These are phyloP conservation scores for Dendrobium officinale DNA, from an alignment of 106 monocot species.

Conservation along the genomic window DNA sequence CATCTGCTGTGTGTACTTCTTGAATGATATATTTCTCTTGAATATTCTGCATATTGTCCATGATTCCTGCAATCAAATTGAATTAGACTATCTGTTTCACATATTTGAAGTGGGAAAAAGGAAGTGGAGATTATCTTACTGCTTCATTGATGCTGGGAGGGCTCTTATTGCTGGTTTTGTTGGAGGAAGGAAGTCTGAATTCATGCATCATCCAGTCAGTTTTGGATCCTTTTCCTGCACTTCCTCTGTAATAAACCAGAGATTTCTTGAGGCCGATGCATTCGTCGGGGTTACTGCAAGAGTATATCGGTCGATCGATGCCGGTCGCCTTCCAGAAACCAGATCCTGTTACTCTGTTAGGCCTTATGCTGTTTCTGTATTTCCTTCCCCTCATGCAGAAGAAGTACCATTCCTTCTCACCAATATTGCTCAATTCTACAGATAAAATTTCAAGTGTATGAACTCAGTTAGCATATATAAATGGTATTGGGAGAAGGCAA, in stretches of 20 bases:
- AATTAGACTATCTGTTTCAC: too few relatives aligned
- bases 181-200: slow-evolving; percentile 56
- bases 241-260: slow-evolving; percentile 79
- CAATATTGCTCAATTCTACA: slow-evolving; percentile 28
- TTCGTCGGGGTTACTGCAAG: slow-evolving; percentile 7
- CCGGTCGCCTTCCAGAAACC: slow-evolving; percentile 97
- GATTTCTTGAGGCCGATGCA: slow-evolving; percentile 93
- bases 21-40: slow-evolving; percentile 41
- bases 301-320: slow-evolving; percentile 64
- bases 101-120: neutral
- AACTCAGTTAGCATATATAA: too few relatives aligned
- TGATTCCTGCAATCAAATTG: slow-evolving; percentile 28
- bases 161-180: neutral
- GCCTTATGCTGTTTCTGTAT: slow-evolving; percentile 81
- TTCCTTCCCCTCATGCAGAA: slow-evolving; percentile 83
- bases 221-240: slow-evolving; percentile 77
- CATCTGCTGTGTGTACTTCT: slow-evolving; percentile 17
- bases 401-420: slow-evolving; percentile 84
- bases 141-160: slow-evolving; percentile 42
- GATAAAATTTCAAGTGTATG: neutral
- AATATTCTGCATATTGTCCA: slow-evolving; percentile 88
- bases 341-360: slow-evolving; percentile 72
- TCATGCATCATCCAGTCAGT: slow-evolving; percentile 99
- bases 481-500: too few relatives aligned
- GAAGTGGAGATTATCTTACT: slow-evolving; percentile 14